Base-by-base conservation (phyloP, 2,329 filamentous ascomycete genomes). In the Fusarium paranaense region DNA sequence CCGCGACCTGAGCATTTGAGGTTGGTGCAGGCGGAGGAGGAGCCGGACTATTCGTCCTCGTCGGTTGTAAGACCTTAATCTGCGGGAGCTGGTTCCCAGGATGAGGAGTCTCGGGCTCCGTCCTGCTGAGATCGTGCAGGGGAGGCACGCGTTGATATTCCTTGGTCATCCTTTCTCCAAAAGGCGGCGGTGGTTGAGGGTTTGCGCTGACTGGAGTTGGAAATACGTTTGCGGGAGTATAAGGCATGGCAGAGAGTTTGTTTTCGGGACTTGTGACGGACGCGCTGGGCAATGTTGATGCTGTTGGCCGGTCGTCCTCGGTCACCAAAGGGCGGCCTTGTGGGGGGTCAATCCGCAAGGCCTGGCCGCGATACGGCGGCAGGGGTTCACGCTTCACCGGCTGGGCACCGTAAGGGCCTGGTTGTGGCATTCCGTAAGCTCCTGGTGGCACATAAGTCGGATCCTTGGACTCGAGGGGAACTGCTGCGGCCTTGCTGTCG, bases 401-500 rank as follows among this genome's bases (percentile, higher is more conserved):
- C 67, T 83, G 83, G 69, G 72, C 80, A 70, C 75, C 83, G 76
- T 80, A 84, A 62, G 74, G 79, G 70, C 76, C 80, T 66, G 85
- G 85, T 76, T 89, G 88, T 42, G 87, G 87, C 88, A 90, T 90
- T 61, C 88, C 88, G 75, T 91, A 92, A 9, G 90, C 89, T 60
- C 90, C 88, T 20, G 89, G 87, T 33, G 89, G 89, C 4, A 90
- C 84, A 76, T 92, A 92, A 67, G 83, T 89, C 0, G 89, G 88
- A 74, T 95, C 94, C 83, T 97, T 97, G 22, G 95, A 95, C 83
- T 97, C 94, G 59, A 97, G 88, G 69, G 93, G 94, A 75, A 95
- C 89, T 59, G 92, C 90, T 60, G 87, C 84, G 76, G 91, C 90
- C 76, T 93, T 91, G 79, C 85, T 91, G 70, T 93, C 92, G 35